These are phyloP conservation scores for Kazachstania sp. DNA, from an alignment of 1,139 yeast genomes.

Conservation along the genomic window DNA sequence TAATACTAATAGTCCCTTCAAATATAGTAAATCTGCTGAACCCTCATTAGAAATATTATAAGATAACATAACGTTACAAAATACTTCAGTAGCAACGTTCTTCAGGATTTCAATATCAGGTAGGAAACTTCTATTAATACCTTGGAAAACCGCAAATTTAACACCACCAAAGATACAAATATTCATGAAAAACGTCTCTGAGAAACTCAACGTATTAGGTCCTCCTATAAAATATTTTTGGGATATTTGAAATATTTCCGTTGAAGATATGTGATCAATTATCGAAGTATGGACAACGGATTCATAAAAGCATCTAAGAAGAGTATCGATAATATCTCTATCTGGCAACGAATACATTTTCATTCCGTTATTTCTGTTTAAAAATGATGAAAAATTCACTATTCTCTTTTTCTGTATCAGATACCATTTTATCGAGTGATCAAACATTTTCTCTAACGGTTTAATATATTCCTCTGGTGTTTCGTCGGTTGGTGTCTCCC, in stretches of 20 bases:
- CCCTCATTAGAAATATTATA: constrained; percentile 10
- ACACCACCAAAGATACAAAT: constrained; percentile 9
- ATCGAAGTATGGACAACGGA: neutral
- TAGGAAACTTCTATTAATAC: constrained; percentile 1
- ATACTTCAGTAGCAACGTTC: constrained; percentile 8
- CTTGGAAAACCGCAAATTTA: constrained; percentile 2
- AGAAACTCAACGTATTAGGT: constrained; percentile 1
- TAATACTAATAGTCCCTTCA: constrained; percentile 13
- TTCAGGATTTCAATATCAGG: constrained; percentile 5
- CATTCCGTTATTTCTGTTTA: constrained; percentile 6
- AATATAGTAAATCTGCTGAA: constrained; percentile 7
- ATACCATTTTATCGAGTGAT: constrained; percentile 17
- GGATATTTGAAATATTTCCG: neutral
- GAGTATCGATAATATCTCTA: constrained; percentile 6
- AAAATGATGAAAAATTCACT: constrained; percentile 12
- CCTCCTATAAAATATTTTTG: constrained; percentile 6
- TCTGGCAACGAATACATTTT: constrained; percentile 13
- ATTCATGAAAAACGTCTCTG: constrained; percentile 9
- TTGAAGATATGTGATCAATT: constrained; percentile 1
- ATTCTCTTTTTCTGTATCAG: constrained; percentile 16
- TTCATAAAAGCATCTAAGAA: constrained; percentile 1
- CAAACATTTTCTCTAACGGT: constrained; percentile 14
- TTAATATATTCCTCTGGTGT: constrained; percentile 9
- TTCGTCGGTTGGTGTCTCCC: constrained; percentile 1
- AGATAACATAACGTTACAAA: constrained; percentile 10